Evolutionary conservation across 73 alveolate genomes (phyloP), one percentile per base, ranked within the genome.

Genomic region (Tetrahymena thermophila): DNA sequence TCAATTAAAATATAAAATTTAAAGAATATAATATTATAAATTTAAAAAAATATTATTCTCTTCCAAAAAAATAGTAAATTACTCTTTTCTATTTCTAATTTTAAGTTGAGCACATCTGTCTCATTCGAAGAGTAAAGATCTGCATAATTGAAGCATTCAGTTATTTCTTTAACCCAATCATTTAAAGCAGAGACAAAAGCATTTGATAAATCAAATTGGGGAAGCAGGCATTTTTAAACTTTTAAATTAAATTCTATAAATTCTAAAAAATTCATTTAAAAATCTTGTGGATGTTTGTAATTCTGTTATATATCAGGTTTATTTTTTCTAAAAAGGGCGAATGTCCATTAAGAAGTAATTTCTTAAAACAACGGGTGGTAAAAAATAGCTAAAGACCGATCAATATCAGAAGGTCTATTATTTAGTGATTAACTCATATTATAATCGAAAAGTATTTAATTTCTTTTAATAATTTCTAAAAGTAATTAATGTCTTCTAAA

Each of bases 131-230:
- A 25, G 25, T 95, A 50, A 19, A 95, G 94, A 40, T 95, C 95
- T n/a, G 89, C 89, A 71, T 71, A 71, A 31, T 71, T 71, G 37
- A 55, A 89, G 55, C 97, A 95, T 56, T 95, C 97, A 42, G 93
- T 55, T 9, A 95, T 94, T 93, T 95, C 97, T 85, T 93, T 95
- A 11, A 95, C 42, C 97, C 97, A 95, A 95, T 95, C 97, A 95
- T 95, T 95, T 37, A 95, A 50, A 17, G 97, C 97, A 42, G 97
- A 95, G 56, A 95, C 94, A 93, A 95, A 94, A 50, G 85, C 84
- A 42, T 84, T 44, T 34, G 55, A 56, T 31, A 95, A 34, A 85
- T 43, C 83, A 85, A 50, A 95, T 43, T 95, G 89, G 0, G 89
- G 89, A 31, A 71, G 89, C 95, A 95, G 35, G 94, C 95, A 95